These are phyloP conservation scores for Russula lepida DNA, from an alignment of 768 basidiomycete species.

Conservation along the genomic window DNA sequence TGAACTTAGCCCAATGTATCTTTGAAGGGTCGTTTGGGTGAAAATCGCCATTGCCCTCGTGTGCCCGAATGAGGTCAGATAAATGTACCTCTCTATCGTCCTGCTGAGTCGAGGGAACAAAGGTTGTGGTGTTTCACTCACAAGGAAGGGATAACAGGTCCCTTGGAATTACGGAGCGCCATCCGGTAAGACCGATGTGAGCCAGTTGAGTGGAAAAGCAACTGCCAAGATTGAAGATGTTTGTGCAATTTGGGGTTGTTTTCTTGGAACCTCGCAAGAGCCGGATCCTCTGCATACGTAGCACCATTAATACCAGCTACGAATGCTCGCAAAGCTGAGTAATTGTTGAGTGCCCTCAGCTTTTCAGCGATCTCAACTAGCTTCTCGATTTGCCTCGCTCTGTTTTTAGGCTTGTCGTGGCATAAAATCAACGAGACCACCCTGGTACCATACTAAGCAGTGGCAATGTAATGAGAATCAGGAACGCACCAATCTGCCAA, in stretches of 20 bases:
- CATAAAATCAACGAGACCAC: slow-evolving; percentile 85
- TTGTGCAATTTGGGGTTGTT: slow-evolving; percentile 65
- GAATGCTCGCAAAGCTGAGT: slow-evolving; percentile 85
- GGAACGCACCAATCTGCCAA: slow-evolving; percentile 63
- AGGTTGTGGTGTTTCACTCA: slow-evolving; percentile 25
- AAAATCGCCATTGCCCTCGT: slow-evolving; percentile 76
- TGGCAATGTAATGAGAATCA: slow-evolving; percentile 12
- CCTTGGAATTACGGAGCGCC: slow-evolving; percentile 77
- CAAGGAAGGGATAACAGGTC: slow-evolving; percentile 83
- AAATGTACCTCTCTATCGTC: slow-evolving; percentile 74
- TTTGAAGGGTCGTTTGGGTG: slow-evolving; percentile 53
- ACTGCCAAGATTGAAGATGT: slow-evolving; percentile 73
- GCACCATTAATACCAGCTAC: slow-evolving; percentile 90
- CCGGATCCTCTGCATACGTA: slow-evolving; percentile 66
- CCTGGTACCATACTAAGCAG: slow-evolving; percentile 39
- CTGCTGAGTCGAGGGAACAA: slow-evolving; percentile 14
- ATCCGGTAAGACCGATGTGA: slow-evolving; percentile 88
- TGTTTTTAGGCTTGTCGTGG: slow-evolving; percentile 65
- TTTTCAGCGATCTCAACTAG: slow-evolving; percentile 77
- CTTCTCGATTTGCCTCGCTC: slow-evolving; percentile 81
- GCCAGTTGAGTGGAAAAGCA: slow-evolving; percentile 71
- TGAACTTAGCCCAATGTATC: slow-evolving; percentile 96
- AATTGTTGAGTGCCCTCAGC: slow-evolving; percentile 81
- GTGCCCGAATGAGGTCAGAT: slow-evolving; percentile 79
- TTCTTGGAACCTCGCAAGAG: slow-evolving; percentile 63